phyloP scores from a whole-genome alignment of 2,329 filamentous ascomycete species.

The Colletotrichum sp. region DNA sequence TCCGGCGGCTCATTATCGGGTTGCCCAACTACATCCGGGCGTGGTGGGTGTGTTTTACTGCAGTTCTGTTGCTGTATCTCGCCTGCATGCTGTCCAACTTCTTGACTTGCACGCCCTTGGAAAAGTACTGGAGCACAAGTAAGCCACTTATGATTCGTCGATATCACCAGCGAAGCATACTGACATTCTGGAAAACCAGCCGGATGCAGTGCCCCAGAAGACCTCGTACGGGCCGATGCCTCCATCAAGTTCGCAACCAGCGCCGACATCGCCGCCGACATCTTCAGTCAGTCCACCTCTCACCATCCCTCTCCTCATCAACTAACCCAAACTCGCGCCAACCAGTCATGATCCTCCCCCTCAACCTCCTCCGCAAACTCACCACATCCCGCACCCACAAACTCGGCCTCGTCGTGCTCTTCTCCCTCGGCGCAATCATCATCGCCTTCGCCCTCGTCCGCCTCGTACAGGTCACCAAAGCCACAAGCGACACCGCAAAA shows the following conservation, averaged over 20 bases:
- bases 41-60: background rate
- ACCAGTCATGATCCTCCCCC: slow-evolving; percentile 6
- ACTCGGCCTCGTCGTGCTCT: slow-evolving; percentile 12
- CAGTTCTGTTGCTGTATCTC: background rate
- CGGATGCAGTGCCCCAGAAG: background rate
- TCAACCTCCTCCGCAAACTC: slow-evolving; percentile 6
- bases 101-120: slow-evolving; percentile 7
- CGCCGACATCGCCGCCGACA: background rate
- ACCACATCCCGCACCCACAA: slow-evolving; percentile 3
- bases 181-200: background rate
- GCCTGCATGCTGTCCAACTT: slow-evolving; percentile 7
- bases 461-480: background rate
- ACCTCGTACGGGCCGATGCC: background rate
- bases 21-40: slow-evolving; percentile 6
- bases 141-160: background rate
- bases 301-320: background rate
- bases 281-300: background rate
- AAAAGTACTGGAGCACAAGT: slow-evolving; percentile 11
- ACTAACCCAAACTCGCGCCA: background rate
- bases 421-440: slow-evolving; percentile 15
- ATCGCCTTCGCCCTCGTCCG: slow-evolving; percentile 17
- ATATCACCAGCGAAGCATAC: background rate
- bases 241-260: slow-evolving; percentile 7
- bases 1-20: background rate
- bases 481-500: slow-evolving; percentile 6